Base-by-base conservation (phyloP, 2,329 filamentous ascomycete genomes). In the Didymella pinodella region DNA sequence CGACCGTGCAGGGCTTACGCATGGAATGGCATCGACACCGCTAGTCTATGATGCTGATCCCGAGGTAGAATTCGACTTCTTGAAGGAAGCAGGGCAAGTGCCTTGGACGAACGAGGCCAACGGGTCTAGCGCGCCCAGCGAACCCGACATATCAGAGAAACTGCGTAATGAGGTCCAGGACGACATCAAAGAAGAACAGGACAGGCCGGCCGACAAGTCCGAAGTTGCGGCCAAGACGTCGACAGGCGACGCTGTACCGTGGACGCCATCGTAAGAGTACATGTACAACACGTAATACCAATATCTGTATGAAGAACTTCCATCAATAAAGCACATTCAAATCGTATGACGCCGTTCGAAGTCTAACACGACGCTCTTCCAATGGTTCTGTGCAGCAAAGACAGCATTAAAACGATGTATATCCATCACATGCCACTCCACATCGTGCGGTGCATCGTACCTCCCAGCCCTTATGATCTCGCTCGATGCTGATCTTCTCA, bases 241-340 rank as follows among this genome's bases (percentile, higher is more conserved):
- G 7, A 45, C 16, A 12, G 48, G 55, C 29, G 55, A 48, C 14
- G 1, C 49, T 4, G 14, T 45, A 7, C 55, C 44, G 12, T 49
- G 44, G 45, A 48, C 45, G 38, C 49, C 44, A 29, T 53, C 55
- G 49, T 58, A 48, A 28, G 16, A 44, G 12, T 32, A 41, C 16
- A 31, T 58, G 45, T 54, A 53, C 12, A 48, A 31, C 11, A 57
- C 20, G 34, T 53, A 52, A 14, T n/a, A 53, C 11, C 48, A 28
- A 36, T 38, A 44, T 48, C 48, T 10, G 26, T 26, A 26, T 16
- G 12, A 26, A 26, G 22, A 43, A 29, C 28, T 29, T 29, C 10
- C 28, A 29, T 7, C 7, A 31, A 11, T 31, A 11, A 31, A 11
- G 29, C 8, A 31, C 29, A 31, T 8, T 8, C 8, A 31, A 11